These are phyloP conservation scores for Plantago ovata DNA, from an alignment of 257 asterid species.

Conservation along the genomic window DNA sequence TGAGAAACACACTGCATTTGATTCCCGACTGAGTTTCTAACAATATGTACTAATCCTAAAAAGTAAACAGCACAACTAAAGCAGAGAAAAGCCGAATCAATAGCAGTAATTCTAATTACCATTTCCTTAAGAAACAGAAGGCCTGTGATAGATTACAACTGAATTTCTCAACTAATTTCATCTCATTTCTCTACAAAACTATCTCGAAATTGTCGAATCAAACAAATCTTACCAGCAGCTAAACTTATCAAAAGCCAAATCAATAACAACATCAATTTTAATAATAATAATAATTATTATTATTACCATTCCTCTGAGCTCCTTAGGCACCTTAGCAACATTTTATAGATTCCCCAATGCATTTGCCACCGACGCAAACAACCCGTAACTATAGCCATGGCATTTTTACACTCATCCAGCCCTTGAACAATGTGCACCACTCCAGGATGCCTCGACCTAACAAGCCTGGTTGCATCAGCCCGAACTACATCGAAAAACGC, in stretches of 20 bases:
- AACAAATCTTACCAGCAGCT: constrained; percentile 7
- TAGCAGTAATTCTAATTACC: no score
- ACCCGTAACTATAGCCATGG: constrained; percentile 95
- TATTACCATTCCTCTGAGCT: constrained; percentile 96
- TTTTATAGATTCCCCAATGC: constrained; percentile 79
- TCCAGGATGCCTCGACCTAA: constrained; percentile 97
- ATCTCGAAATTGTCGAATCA: no score
- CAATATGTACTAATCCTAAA: no score
- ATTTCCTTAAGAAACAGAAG: no score
- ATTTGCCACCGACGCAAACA: constrained; percentile 86
- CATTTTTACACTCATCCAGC: constrained; percentile 85
- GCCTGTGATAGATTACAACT: no score
- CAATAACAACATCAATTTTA: background rate
- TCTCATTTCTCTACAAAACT: no score
- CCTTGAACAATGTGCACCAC: constrained; percentile 96
- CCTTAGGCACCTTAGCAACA: constrained; percentile 73
- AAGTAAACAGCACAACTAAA: no score
- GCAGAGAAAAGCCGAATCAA: no score
- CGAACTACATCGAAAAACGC: constrained; percentile 76
- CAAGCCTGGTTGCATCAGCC: constrained; percentile 85
- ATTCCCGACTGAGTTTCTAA: no score
- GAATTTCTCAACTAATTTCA: no score
- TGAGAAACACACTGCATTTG: no score
- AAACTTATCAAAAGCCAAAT: background rate
- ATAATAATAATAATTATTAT: no score